phyloP scores from a whole-genome alignment of 225 moss, liverwort and hornwort genomes.

The Physcomitrellopsis africana region DNA sequence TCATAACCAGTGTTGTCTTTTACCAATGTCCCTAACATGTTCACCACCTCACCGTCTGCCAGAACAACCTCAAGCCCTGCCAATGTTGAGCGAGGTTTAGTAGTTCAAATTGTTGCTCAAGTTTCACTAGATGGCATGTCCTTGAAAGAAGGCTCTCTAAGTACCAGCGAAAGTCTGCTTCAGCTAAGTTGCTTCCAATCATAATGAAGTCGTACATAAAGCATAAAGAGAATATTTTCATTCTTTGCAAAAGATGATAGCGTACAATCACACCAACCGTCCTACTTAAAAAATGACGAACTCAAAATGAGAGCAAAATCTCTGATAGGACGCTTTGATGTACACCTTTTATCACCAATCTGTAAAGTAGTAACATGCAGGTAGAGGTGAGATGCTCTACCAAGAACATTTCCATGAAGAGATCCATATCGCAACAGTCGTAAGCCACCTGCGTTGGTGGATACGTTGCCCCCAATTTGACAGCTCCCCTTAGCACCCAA shows the following conservation, averaged over 20 bases:
- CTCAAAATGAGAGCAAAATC: not conserved
- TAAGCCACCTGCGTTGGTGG: conserved; percentile 95
- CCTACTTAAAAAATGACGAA: conserved; percentile 19
- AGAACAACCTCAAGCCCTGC: conserved; percentile 96
- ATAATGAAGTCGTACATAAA: conserved; percentile 18
- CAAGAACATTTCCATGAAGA: conserved; percentile 91
- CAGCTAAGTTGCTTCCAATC: conserved; percentile 16
- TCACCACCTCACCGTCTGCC: conserved; percentile 84
- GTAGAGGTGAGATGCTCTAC: conserved; percentile 41
- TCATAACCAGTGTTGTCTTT: conserved; percentile 99
- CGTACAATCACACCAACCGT: conserved; percentile 13
- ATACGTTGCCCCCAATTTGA: conserved; percentile 98
- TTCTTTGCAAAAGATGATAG: not conserved
- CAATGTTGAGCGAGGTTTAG: conserved; percentile 33
- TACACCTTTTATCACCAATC: conserved; percentile 17
- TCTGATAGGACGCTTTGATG: conserved; percentile 3
- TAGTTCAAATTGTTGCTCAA: conserved; percentile 14
- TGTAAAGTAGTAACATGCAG: conserved; percentile 15
- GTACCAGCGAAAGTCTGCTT: conserved; percentile 10
- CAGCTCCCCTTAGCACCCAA: conserved; percentile 99
- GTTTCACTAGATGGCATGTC: conserved; percentile 21
- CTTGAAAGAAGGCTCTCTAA: conserved; percentile 7
- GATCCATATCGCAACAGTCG: conserved; percentile 94
- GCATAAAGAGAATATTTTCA: conserved; percentile 6
- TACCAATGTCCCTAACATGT: conserved; percentile 74